These are phyloP conservation scores for Monosporascus sp. DNA, from an alignment of 2,329 filamentous ascomycete genomes.

Conservation along the genomic window DNA sequence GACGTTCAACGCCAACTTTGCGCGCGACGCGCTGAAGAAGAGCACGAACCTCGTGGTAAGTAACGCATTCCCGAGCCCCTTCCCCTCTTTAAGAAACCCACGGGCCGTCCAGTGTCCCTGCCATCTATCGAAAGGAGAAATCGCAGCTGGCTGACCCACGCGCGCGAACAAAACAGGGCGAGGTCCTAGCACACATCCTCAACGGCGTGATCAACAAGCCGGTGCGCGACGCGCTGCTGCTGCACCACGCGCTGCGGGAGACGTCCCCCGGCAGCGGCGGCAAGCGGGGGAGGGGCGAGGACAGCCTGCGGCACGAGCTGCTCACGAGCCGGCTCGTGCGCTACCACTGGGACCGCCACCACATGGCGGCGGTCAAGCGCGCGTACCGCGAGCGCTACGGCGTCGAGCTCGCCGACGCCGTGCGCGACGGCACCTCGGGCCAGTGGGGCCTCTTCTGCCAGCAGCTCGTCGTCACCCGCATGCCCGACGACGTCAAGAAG, in stretches of 20 bases:
- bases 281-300: constrained; percentile 39
- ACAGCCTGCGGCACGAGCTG: constrained; percentile 73
- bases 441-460: constrained; percentile 75
- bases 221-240: constrained; percentile 82
- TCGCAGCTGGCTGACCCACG: too few species aligned
- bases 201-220: constrained; percentile 96
- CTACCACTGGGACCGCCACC: constrained; percentile 85
- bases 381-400: constrained; percentile 78
- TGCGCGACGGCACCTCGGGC: constrained; percentile 69
- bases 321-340: constrained; percentile 84
- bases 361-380: constrained; percentile 72
- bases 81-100: not conserved
- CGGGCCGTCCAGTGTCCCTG: too few species aligned
- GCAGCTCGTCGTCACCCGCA: constrained; percentile 59
- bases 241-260: constrained; percentile 82
- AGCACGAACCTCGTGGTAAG: constrained; percentile 88
- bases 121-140: constrained; percentile 4
- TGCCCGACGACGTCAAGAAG: constrained; percentile 53
- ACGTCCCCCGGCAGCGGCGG: constrained; percentile 30
- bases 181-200: constrained; percentile 89
- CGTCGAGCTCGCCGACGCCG: constrained; percentile 67
- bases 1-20: constrained; percentile 74
- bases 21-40: constrained; percentile 79
- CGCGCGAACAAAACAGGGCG: constrained; percentile 58
- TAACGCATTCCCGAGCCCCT: constrained; percentile 2